phyloP scores from a whole-genome alignment of 768 basidiomycete species.

The Phylloporus sp. region DNA sequence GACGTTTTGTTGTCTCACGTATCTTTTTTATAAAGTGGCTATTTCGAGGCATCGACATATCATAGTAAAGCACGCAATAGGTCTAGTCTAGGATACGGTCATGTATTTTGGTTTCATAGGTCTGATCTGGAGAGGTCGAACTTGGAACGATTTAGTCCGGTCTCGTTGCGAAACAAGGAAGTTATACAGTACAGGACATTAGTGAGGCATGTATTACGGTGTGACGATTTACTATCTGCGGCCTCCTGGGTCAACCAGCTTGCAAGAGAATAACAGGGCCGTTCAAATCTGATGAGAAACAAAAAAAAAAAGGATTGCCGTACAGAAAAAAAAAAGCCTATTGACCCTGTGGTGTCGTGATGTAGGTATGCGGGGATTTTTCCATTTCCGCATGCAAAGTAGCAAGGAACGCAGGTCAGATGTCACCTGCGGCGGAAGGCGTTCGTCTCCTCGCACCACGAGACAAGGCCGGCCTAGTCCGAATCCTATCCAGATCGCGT shows the following conservation, averaged over 20 bases:
- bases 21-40: constrained; percentile 5
- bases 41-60: constrained; percentile 20
- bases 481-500: constrained; percentile 21
- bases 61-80: constrained; percentile 24
- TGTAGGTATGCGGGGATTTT: constrained; percentile 5
- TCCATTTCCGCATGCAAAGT: constrained; percentile 8
- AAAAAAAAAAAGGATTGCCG: constrained; percentile 4
- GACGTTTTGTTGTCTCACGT: constrained; percentile 1
- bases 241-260: constrained; percentile 1
- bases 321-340: constrained; percentile 1
- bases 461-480: constrained; percentile 20
- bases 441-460: constrained; percentile 29
- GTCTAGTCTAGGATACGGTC: constrained; percentile 18
- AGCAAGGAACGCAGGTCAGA: constrained; percentile 13
- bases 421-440: constrained; percentile 30
- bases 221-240: background rate
- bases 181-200: constrained; percentile 7
- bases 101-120: constrained; percentile 15
- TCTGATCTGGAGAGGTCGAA: constrained; percentile 1
- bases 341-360: constrained; percentile 5
- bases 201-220: constrained; percentile 9
- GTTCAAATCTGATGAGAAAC: constrained; percentile 8
- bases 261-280: constrained; percentile 15
- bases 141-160: background rate
- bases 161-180: constrained; percentile 7